Percentiles rank a stretch among this genome's conserved stretches.
Conservation (phyloP, 129 eudicot species). For the Flaveria trinervia region DNA sequence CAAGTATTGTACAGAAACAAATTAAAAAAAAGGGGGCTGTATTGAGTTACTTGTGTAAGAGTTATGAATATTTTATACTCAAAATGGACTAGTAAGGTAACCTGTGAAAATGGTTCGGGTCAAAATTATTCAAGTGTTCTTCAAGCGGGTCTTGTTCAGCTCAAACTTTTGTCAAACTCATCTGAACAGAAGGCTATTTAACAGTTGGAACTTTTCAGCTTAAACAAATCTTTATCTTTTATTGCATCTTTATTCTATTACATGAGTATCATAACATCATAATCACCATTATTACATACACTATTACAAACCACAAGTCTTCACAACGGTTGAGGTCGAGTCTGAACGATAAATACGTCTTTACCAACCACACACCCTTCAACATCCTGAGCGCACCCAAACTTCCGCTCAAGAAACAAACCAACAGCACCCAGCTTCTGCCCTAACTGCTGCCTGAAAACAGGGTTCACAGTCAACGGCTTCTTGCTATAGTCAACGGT, state of each 20-base stretch:
- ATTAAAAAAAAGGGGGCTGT: slow-evolving; percentile 26
- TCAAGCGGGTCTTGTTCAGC: too few species aligned
- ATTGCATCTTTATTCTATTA: neutral
- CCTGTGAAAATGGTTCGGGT: neutral
- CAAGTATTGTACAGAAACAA: slow-evolving; percentile 30
- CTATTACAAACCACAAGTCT: slow-evolving; percentile 5
- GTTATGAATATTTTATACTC: neutral
- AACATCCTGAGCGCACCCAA: slow-evolving; percentile 80
- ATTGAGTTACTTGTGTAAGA: neutral
- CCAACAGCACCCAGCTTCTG: slow-evolving; percentile 84
- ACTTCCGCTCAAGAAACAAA: slow-evolving; percentile 72
- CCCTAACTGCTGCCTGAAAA: slow-evolving; percentile 73
- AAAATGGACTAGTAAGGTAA: neutral
- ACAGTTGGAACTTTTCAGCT: too few species aligned
- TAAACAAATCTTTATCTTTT: too few species aligned
- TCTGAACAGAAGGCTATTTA: too few species aligned
- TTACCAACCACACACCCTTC: slow-evolving; percentile 94
- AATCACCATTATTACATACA: slow-evolving; percentile 1
- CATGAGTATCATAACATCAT: slow-evolving; percentile 12
- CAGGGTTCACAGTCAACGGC: slow-evolving; percentile 73
- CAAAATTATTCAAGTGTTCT: too few species aligned
- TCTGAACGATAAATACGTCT: slow-evolving; percentile 72
- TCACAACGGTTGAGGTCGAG: slow-evolving; percentile 84
- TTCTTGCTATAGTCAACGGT: slow-evolving; percentile 87
- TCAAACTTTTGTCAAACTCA: too few species aligned